These are phyloP conservation scores for Sarocladium oryzae DNA, from an alignment of 2,329 filamentous ascomycete genomes.

Conservation along the genomic window DNA sequence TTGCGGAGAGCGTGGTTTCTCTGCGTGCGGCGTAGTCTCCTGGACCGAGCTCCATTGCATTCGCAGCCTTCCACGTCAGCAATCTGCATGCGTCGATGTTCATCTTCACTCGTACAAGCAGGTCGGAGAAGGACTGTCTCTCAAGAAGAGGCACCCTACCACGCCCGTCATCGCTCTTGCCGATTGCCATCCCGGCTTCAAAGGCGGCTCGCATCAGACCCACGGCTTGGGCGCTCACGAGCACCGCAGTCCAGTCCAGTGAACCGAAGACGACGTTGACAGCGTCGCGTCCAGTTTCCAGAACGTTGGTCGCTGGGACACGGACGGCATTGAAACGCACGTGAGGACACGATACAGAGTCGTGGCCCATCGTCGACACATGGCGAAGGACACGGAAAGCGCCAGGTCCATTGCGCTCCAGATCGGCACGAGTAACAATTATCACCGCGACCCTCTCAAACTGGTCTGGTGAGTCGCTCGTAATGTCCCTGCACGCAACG, in stretches of 20 bases:
- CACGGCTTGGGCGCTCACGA: slow-evolving; percentile 49
- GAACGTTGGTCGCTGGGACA: slow-evolving; percentile 39
- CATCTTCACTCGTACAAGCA: slow-evolving; percentile 47
- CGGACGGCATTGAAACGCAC: slow-evolving; percentile 39
- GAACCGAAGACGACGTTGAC: slow-evolving; percentile 30
- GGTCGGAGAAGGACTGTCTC: slow-evolving; percentile 43
- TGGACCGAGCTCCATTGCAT: slow-evolving; percentile 34
- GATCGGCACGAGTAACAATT: slow-evolving; percentile 39
- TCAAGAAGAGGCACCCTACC: slow-evolving; percentile 38
- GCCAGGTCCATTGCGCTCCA: slow-evolving; percentile 34
- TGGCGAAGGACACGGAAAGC: slow-evolving; percentile 42
- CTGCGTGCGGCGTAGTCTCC: slow-evolving; percentile 31
- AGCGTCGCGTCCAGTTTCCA: slow-evolving; percentile 17
- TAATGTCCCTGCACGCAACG: slow-evolving; percentile 40
- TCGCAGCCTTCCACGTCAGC: slow-evolving; percentile 45
- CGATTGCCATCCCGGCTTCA: slow-evolving; percentile 43
- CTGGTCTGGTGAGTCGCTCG: slow-evolving; percentile 5
- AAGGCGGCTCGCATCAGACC: slow-evolving; percentile 48
- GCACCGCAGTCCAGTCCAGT: slow-evolving; percentile 37
- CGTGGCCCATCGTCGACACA: slow-evolving; percentile 37
- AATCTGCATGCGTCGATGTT: slow-evolving; percentile 40
- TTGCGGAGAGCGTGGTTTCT: slow-evolving; percentile 42
- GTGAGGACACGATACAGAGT: slow-evolving; percentile 42
- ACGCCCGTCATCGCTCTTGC: slow-evolving; percentile 37
- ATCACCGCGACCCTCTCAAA: slow-evolving; percentile 35